Evolutionary conservation across 441 rosid genomes (phyloP).

Genomic region (Pelargonium citronellum): DNA sequence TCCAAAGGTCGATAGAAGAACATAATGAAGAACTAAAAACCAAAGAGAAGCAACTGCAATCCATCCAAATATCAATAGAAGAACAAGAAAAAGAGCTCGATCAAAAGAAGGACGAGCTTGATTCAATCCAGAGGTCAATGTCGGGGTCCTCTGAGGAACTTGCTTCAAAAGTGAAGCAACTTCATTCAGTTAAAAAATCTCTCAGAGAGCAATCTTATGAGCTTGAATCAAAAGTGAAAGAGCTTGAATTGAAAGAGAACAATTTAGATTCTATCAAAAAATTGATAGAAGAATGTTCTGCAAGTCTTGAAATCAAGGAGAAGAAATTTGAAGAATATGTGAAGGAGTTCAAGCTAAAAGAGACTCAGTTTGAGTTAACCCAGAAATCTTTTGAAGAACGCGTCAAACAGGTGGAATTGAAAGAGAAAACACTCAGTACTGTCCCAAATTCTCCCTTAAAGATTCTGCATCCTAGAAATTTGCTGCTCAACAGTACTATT

Average conservation of each 20-base stretch:
- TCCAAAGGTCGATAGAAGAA: conserved; percentile 21
- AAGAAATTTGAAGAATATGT: background rate
- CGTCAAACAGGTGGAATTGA: conserved; percentile 25
- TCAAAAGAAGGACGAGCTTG: conserved; percentile 27
- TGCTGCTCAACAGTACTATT: background rate
- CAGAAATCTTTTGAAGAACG: conserved; percentile 15
- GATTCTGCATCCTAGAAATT: background rate
- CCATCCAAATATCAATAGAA: conserved; percentile 19
- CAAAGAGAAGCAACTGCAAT: conserved; percentile 28
- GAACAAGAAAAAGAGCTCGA: conserved; percentile 26
- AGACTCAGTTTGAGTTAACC: conserved; percentile 22
- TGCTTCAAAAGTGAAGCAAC: conserved; percentile 22
- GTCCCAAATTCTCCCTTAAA: background rate
- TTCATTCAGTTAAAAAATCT: conserved; percentile 28
- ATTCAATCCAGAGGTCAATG: conserved; percentile 21
- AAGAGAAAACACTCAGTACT: conserved; percentile 11
- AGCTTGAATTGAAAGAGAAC: conserved; percentile 25
- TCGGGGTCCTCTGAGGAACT: conserved; percentile 22
- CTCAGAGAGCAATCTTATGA: conserved; percentile 21
- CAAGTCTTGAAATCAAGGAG: conserved; percentile 20
- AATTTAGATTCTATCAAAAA: conserved; percentile 19
- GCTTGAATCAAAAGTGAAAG: conserved; percentile 25
- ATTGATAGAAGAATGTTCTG: conserved; percentile 25
- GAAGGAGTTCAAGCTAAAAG: conserved; percentile 15
- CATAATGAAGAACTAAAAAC: conserved; percentile 20